Base-by-base conservation (phyloP, 805 yeast genomes). In the Yueomyces sp. region DNA sequence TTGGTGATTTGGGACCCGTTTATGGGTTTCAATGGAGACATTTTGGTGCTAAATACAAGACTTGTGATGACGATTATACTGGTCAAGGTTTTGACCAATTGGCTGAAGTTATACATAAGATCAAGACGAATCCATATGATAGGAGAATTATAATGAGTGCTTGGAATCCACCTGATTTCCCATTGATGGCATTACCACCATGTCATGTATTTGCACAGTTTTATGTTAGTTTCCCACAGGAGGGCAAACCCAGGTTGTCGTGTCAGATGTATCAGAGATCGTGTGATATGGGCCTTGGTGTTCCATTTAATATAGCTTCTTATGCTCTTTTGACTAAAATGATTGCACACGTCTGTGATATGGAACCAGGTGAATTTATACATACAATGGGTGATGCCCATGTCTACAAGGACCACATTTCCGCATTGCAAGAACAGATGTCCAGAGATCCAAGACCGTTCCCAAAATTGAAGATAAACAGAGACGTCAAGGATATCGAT, bases 211-310 rank as follows among this genome's bases (percentile, higher is more conserved):
- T 92, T 58, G 80, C 94, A 44, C 99, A 92, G 63, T 92, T 92
- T 58, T 92, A 84, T 60, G 98, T 92, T 37, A 83, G 74, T 54
- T 84, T 83, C 66, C 90, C 94, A n/a, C 46, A 52, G 40, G 57
- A 57, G 28, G 63, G 60, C 28, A 76, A 65, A 53, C 94, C 94
- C 27, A 77, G 72, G 54, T 72, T 92, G 44, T 83, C 92, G 9
- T 92, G 98, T 61, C 74, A 82, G 46, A 68, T 92, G 68, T 92
- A 92, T 64, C 99, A 92, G 66, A 76, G 99, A 55, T 84, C 95
- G n/a, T 90, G 97, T 64, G 99, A 92, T 59, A 88, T 92, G 96
- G 99, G 99, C 0, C 73, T 92, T n/a, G 99, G 99, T 11, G 97
- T 92, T 27, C 99, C 99, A 1, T 92, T 92, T 64, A 92, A 92